Conservation (phyloP, 768 basidiomycete species). For the Filobasidium floriforme region DNA sequence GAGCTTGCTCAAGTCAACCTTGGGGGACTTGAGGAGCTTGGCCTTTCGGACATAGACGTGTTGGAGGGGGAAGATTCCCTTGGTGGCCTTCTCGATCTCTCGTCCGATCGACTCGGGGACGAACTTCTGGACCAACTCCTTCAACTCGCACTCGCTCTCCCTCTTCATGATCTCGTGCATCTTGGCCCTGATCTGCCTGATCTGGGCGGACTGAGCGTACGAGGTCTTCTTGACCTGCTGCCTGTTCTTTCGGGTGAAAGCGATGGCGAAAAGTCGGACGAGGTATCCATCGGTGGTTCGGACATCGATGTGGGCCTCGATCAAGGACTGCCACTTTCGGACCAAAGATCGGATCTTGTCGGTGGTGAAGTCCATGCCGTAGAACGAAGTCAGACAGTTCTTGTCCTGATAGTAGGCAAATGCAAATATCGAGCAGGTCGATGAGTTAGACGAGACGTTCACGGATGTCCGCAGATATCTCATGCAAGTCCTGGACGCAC, state of each 20-base stretch:
- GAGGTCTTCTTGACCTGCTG: slow-evolving; percentile 98
- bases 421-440: neutral
- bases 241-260: slow-evolving; percentile 94
- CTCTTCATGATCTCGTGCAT: slow-evolving; percentile 80
- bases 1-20: slow-evolving; percentile 90
- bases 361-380: slow-evolving; percentile 99
- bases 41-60: slow-evolving; percentile 99
- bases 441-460: neutral
- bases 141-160: slow-evolving; percentile 91
- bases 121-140: slow-evolving; percentile 87
- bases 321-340: slow-evolving; percentile 98
- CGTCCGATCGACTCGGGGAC: slow-evolving; percentile 97
- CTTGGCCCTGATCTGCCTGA: slow-evolving; percentile 96
- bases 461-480: neutral
- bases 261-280: slow-evolving; percentile 95
- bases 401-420: slow-evolving; percentile 68
- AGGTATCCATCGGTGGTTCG: slow-evolving; percentile 99
- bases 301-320: slow-evolving; percentile 97
- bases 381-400: slow-evolving; percentile 99
- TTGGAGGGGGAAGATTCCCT: slow-evolving; percentile 93
- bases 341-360: slow-evolving; percentile 99
- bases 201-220: slow-evolving; percentile 89
- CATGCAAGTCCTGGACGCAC: slow-evolving; percentile 24
- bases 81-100: slow-evolving; percentile 95
- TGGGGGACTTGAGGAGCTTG: slow-evolving; percentile 97